phyloP scores from a whole-genome alignment of 148 eudicot genomes.

The Fagopyrum tataricum region DNA sequence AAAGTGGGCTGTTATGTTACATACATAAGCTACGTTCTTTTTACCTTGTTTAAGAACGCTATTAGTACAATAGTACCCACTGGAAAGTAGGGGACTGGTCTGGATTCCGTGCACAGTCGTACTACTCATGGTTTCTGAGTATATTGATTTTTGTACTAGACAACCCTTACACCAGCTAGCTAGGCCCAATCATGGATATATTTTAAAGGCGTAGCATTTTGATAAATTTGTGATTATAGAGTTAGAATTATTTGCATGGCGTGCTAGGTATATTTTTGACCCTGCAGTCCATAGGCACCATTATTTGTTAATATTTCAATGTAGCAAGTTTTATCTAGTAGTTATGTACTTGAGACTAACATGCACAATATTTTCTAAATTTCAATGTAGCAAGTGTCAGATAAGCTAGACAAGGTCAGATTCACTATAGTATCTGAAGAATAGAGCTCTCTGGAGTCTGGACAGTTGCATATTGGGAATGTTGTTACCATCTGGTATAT shows the following conservation, averaged over 20 bases:
- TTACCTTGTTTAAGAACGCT: neutral
- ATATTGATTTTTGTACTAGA: neutral
- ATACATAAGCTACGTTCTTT: neutral
- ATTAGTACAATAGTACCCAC: neutral
- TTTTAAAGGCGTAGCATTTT: neutral
- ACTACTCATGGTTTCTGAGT: neutral
- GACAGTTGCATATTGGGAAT: neutral
- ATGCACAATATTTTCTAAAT: neutral
- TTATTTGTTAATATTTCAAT: neutral
- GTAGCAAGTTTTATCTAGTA: neutral
- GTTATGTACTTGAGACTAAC: neutral
- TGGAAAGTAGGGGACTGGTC: neutral
- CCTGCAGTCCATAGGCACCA: neutral
- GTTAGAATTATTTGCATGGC: neutral
- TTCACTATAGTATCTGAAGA: neutral
- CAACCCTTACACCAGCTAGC: neutral
- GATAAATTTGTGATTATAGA: neutral
- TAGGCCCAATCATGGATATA: neutral
- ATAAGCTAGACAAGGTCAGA: neutral
- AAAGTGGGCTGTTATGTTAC: neutral
- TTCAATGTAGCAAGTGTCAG: neutral
- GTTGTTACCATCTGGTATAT: conserved; percentile 7
- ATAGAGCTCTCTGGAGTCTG: neutral
- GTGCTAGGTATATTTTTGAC: neutral
- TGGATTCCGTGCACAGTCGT: neutral